These are phyloP conservation scores for Pseudogymnoascus verrucosus DNA, from an alignment of 2,329 filamentous ascomycete species.

Conservation along the genomic window DNA sequence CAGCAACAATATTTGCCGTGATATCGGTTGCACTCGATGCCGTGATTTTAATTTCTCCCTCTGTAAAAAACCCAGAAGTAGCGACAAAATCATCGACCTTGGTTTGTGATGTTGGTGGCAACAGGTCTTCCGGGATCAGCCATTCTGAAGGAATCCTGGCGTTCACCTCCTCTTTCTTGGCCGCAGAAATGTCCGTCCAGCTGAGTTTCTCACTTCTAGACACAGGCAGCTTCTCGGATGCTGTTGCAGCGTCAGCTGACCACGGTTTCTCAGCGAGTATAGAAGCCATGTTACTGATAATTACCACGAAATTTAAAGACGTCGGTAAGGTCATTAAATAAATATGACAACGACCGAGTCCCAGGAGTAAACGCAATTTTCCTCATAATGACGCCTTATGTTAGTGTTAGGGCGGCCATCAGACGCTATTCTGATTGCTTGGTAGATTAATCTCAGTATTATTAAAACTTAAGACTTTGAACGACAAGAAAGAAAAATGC, in stretches of 20 bases:
- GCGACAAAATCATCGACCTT: not conserved
- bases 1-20: constrained; percentile 27
- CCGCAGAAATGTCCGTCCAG: constrained; percentile 4
- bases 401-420: not conserved
- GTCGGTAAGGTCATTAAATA: not conserved
- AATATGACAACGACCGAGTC: not conserved
- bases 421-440: not conserved
- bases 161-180: constrained; percentile 7
- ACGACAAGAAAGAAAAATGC: not conserved
- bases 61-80: constrained; percentile 24
- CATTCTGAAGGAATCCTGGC: constrained; percentile 5
- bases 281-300: not conserved
- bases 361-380: not conserved
- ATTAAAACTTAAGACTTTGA: not conserved
- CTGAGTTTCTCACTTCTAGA: not conserved
- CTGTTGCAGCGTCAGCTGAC: not conserved
- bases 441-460: not conserved
- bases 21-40: constrained; percentile 24
- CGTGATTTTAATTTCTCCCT: constrained; percentile 43
- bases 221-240: not conserved
- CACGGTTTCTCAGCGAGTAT: not conserved
- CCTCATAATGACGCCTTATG: not conserved
- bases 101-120: not conserved
- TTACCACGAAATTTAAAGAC: not conserved
- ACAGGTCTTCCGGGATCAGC: not conserved